A percentile compares a stretch with the other conserved stretches of the same genome.
Conservation (phyloP, 1,139 yeast species). For the Sugiyamaella japonica region DNA sequence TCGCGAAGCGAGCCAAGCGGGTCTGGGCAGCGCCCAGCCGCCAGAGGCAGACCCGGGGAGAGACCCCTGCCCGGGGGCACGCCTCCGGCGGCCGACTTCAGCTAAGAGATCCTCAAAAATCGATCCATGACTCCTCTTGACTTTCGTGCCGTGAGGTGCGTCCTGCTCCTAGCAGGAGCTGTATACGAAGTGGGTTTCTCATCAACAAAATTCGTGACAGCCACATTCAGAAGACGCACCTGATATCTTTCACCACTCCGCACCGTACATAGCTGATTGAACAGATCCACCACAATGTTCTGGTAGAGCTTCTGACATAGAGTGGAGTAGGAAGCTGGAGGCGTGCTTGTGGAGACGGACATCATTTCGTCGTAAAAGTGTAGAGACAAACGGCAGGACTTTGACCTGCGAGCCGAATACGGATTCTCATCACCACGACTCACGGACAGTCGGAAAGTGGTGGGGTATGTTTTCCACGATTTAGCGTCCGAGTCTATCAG, state of each 20-base stretch:
- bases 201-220: constrained; percentile 14
- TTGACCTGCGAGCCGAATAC: constrained; percentile 14
- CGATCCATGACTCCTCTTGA: constrained; percentile 17
- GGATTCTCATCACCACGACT: constrained; percentile 7
- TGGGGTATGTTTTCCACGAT: constrained; percentile 30
- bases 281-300: background rate
- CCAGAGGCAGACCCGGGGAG: no score
- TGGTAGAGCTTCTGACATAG: constrained; percentile 2
- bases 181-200: constrained; percentile 1
- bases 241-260: constrained; percentile 3
- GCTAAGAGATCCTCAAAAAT: constrained; percentile 1
- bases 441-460: constrained; percentile 26
- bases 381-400: constrained; percentile 8
- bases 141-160: background rate
- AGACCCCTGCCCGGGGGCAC: no score
- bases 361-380: constrained; percentile 9
- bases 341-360: background rate
- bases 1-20: no score
- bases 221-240: constrained; percentile 20
- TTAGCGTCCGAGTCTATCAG: constrained; percentile 26
- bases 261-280: constrained; percentile 3
- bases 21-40: no score
- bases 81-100: no score
- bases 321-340: background rate
- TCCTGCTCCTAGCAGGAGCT: background rate